Conservation (phyloP, 169 alveolate genomes). For the Plasmodium relictum region DNA sequence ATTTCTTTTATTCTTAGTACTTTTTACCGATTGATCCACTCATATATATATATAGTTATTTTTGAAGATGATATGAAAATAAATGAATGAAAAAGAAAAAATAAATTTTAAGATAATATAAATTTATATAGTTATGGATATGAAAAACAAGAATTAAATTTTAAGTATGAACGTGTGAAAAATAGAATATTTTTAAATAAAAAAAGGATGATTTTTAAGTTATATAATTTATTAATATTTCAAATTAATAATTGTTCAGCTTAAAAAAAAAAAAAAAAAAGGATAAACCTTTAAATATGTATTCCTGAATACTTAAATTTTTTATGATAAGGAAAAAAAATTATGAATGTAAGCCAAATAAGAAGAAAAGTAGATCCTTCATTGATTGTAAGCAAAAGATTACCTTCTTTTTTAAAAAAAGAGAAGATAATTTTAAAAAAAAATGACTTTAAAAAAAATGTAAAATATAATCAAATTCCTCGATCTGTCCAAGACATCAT, state of each 20-base stretch:
- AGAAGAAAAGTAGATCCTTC: conserved; percentile 53
- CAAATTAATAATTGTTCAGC: background rate
- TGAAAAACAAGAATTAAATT: too few relatives aligned
- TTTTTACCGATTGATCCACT: too few relatives aligned
- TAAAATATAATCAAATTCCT: conserved; percentile 60
- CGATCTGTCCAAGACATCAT: conserved; percentile 47
- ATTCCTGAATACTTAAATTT: background rate
- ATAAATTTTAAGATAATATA: too few relatives aligned
- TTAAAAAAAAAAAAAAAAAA: background rate
- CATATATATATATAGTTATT: too few relatives aligned
- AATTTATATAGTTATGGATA: too few relatives aligned
- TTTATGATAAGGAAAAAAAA: conserved; percentile 10
- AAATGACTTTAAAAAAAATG: conserved; percentile 34
- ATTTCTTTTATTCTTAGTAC: too few relatives aligned
- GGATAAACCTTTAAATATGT: background rate
- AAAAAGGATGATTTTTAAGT: too few relatives aligned
- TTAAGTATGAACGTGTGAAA: too few relatives aligned
- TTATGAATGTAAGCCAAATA: conserved; percentile 37
- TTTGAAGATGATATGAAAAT: too few relatives aligned
- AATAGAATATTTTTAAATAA: too few relatives aligned
- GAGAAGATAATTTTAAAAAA: conserved; percentile 47
- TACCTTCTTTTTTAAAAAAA: conserved; percentile 55
- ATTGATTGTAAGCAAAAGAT: conserved; percentile 59
- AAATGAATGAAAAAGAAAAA: too few relatives aligned
- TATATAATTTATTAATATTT: too few relatives aligned